phyloP scores from a whole-genome alignment of 345 rosid species.

The Aurinia saxatilis region DNA sequence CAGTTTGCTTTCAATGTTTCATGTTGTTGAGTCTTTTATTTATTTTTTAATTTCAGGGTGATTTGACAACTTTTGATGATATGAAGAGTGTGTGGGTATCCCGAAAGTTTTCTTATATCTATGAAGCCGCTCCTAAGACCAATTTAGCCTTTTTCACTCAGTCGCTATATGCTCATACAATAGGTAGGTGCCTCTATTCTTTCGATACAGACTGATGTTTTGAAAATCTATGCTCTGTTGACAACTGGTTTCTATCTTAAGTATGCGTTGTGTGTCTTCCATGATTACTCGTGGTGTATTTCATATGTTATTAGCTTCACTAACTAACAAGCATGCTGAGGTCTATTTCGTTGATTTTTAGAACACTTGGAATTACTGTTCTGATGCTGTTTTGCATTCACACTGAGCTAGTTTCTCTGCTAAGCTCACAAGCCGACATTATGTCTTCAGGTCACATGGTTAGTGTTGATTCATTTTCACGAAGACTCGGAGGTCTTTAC shows the following conservation, averaged over 20 bases:
- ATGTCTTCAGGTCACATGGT: slow-evolving; percentile 60
- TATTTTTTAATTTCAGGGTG: slow-evolving; percentile 23
- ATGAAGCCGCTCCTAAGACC: slow-evolving; percentile 42
- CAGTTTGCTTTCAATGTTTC: not conserved
- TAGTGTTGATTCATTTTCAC: slow-evolving; percentile 43
- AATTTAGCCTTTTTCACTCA: slow-evolving; percentile 59
- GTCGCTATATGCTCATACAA: slow-evolving; percentile 54
- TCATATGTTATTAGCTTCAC: too few species aligned
- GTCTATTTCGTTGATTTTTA: not conserved
- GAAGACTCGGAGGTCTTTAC: slow-evolving; percentile 74
- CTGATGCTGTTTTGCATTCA: not conserved
- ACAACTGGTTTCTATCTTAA: too few species aligned
- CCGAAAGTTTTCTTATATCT: slow-evolving; percentile 53
- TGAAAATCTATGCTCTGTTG: too few species aligned
- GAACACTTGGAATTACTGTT: not conserved
- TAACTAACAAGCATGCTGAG: not conserved
- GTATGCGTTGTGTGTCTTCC: too few species aligned
- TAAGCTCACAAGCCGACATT: not conserved
- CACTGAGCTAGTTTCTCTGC: not conserved
- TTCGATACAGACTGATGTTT: too few species aligned
- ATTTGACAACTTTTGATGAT: slow-evolving; percentile 38
- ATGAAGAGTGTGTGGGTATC: slow-evolving; percentile 64
- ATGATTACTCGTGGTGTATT: too few species aligned
- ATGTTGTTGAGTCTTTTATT: not conserved
- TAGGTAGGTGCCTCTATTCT: slow-evolving; percentile 25